Percentiles rank a stretch among this genome's conserved stretches.
These are phyloP conservation scores for Auricularia auricula-judae DNA, from an alignment of 768 basidiomycete species.

Conservation along the genomic window DNA sequence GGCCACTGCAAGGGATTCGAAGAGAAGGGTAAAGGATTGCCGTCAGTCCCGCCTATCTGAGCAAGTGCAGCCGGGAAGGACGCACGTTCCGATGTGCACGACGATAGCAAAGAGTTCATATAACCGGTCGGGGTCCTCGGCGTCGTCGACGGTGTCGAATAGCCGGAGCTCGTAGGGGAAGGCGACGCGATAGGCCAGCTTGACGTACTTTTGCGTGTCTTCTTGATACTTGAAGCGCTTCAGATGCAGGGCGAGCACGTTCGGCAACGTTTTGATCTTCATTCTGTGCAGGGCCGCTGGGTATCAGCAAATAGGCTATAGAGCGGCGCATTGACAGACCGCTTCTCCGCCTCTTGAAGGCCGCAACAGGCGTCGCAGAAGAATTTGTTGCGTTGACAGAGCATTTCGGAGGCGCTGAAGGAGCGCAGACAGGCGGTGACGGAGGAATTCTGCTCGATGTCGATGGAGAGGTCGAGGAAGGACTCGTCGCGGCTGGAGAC, in stretches of 20 bases:
- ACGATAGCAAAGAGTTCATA: conserved; percentile 95
- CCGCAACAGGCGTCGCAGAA: conserved; percentile 97
- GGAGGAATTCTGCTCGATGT: conserved; percentile 96
- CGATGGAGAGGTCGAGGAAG: conserved; percentile 97
- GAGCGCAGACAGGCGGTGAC: conserved; percentile 92
- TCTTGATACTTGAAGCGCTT: conserved; percentile 99
- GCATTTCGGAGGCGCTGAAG: conserved; percentile 97
- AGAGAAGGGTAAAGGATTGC: conserved; percentile 7
- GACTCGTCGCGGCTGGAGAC: conserved; percentile 90
- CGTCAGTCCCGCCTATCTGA: not conserved
- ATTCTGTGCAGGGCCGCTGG: conserved; percentile 43
- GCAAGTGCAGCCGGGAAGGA: conserved; percentile 11
- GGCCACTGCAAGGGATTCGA: conserved; percentile 47
- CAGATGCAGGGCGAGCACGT: conserved; percentile 88
- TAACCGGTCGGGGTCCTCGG: conserved; percentile 73
- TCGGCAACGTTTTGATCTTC: conserved; percentile 97
- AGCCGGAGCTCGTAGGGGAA: conserved; percentile 91
- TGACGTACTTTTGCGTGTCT: conserved; percentile 80
- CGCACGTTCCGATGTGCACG: conserved; percentile 97
- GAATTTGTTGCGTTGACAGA: conserved; percentile 96
- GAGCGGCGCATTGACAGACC: conserved; percentile 38
- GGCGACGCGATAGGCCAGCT: conserved; percentile 91
- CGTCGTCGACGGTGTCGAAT: conserved; percentile 95
- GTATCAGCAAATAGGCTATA: not conserved
- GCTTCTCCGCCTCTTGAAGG: conserved; percentile 94